Evolutionary conservation across 2,329 filamentous ascomycete genomes (phyloP).

Genomic region (Colletotrichum sp.): DNA sequence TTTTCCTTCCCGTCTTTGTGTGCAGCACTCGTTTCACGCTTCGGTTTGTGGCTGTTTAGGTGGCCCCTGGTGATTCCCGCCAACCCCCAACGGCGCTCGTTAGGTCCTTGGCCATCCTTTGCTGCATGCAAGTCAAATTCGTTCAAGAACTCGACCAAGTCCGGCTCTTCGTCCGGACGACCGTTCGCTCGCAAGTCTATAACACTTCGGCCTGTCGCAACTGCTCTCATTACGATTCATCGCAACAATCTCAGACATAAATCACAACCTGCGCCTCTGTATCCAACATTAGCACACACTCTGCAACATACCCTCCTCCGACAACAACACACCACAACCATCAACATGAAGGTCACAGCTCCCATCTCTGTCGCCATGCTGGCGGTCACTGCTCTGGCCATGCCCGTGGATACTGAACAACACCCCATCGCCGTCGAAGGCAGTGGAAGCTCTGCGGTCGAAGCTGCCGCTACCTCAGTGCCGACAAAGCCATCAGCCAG

Average conservation of each 20-base stretch:
- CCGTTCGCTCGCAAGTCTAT: background rate
- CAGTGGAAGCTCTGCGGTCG: background rate
- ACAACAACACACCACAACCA: background rate
- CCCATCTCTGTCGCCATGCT: background rate
- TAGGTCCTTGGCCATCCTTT: background rate
- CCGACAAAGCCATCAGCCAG: background rate
- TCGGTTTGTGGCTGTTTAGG: constrained; percentile 2
- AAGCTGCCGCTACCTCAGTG: background rate
- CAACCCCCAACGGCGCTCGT: background rate
- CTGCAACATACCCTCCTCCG: background rate
- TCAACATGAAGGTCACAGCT: background rate
- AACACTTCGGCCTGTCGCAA: background rate
- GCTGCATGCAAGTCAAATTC: background rate
- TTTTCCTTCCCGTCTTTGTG: background rate
- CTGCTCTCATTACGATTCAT: background rate
- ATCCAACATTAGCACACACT: background rate
- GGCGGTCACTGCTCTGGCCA: background rate
- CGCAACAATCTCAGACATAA: background rate
- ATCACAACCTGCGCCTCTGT: background rate
- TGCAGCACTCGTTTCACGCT: constrained; percentile 6
- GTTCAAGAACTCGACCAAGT: background rate
- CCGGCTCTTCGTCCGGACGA: background rate
- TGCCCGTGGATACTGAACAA: constrained; percentile 7
- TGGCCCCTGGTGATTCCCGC: background rate
- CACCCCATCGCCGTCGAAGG: background rate